A percentile compares a stretch with the other conserved stretches of the same genome.
These are phyloP conservation scores for Agastache rugosa DNA, from an alignment of 257 asterid genomes.

Conservation along the genomic window DNA sequence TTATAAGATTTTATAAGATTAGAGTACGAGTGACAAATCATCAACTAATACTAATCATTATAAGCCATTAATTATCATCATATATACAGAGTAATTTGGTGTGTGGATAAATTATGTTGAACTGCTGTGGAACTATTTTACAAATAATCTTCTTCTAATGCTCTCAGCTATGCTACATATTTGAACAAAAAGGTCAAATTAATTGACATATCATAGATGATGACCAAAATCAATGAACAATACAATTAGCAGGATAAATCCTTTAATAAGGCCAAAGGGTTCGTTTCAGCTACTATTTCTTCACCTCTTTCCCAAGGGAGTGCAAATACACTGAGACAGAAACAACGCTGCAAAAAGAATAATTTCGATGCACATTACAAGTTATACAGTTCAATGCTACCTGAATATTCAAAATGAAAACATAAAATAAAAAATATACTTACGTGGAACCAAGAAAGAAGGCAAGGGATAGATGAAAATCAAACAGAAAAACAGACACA, in stretches of 20 bases:
- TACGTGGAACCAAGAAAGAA: constrained; percentile 98
- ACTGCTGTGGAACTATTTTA: no score
- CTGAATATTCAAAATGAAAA: constrained; percentile 20
- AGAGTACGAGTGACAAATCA: no score
- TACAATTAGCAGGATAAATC: no score
- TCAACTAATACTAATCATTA: no score
- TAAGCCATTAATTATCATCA: no score
- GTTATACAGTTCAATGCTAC: background rate
- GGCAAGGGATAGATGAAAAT: constrained; percentile 93
- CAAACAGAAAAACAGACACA: constrained; percentile 85
- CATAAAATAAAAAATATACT: constrained; percentile 38
- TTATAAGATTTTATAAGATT: no score
- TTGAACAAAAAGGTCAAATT: background rate
- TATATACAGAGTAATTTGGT: no score
- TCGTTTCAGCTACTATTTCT: constrained; percentile 51
- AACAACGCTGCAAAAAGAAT: constrained; percentile 77
- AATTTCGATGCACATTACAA: constrained; percentile 10
- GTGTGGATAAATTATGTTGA: no score
- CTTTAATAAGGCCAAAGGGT: constrained; percentile 21
- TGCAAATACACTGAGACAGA: constrained; percentile 84
- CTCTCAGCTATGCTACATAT: no score
- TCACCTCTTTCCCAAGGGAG: constrained; percentile 71
- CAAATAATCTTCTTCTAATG: no score
- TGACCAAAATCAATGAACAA: constrained; percentile 22
- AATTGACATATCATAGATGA: background rate